A percentile compares a stretch with the other conserved stretches of the same genome.
Conservation (phyloP, 108 stramenopile species). For the Cyclotella atomus region DNA sequence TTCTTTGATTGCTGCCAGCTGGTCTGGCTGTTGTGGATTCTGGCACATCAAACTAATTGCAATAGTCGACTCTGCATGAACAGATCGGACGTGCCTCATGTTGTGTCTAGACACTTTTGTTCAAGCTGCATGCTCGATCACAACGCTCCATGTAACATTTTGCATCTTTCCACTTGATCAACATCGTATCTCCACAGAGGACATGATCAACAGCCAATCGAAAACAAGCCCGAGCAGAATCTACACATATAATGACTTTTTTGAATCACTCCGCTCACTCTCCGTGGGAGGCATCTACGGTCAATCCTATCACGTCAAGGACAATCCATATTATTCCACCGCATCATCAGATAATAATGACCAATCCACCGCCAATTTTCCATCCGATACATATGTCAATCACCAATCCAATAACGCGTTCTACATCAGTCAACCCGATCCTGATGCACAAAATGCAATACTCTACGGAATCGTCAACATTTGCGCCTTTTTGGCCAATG, state of each 20-base stretch:
- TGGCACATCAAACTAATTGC: neutral
- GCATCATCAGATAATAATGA: too few relatives aligned
- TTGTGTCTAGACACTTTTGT: too few relatives aligned
- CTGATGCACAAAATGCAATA: slow-evolving; percentile 3
- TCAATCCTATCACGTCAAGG: slow-evolving; percentile 15
- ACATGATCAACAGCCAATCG: neutral
- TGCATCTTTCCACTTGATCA: neutral
- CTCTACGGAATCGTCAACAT: slow-evolving; percentile 31
- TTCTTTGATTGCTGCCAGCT: too few relatives aligned
- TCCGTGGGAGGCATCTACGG: slow-evolving; percentile 22
- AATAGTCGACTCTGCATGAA: neutral
- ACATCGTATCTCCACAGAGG: neutral
- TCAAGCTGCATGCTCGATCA: too few relatives aligned
- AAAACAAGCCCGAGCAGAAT: slow-evolving; percentile 24
- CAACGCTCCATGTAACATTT: too few relatives aligned
- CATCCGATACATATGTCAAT: neutral
- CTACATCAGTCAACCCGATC: slow-evolving; percentile 26
- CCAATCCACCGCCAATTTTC: neutral
- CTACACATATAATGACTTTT: slow-evolving; percentile 37
- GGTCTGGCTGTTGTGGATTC: too few relatives aligned
- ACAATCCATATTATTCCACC: slow-evolving; percentile 27
- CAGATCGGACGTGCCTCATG: neutral
- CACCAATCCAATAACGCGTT: slow-evolving; percentile 14
- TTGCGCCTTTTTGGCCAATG: slow-evolving; percentile 42
- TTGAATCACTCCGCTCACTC: slow-evolving; percentile 16